Conservation (phyloP, 345 rosid genomes). For the Boechera stricta region DNA sequence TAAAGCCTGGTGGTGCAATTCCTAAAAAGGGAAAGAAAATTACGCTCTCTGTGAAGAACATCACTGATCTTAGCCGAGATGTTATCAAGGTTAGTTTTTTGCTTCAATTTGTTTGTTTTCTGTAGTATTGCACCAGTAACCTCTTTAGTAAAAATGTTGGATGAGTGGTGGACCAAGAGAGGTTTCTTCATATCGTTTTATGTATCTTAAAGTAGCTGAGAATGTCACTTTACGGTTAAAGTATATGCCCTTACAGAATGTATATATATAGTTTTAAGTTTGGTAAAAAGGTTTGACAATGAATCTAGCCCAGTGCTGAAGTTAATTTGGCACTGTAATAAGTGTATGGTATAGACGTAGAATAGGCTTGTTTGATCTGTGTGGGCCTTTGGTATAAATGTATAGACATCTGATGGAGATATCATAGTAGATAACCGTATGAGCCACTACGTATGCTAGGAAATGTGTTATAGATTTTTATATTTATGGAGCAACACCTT, state of each 20-base stretch:
- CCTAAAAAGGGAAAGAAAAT: constrained; percentile 87
- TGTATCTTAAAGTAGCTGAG: constrained; percentile 6
- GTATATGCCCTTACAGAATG: constrained; percentile 13
- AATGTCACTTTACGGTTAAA: not conserved
- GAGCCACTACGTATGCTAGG: not conserved
- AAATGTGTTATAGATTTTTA: not conserved
- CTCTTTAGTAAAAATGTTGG: no score
- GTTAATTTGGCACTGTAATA: not conserved
- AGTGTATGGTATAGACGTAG: constrained; percentile 4
- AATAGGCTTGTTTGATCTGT: constrained; percentile 10
- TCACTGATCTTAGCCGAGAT: constrained; percentile 83
- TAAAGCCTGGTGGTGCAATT: constrained; percentile 89
- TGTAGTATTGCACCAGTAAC: no score
- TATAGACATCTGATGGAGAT: constrained; percentile 3
- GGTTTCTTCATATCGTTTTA: not conserved
- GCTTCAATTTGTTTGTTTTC: not conserved
- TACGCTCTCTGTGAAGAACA: constrained; percentile 60
- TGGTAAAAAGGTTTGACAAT: no score
- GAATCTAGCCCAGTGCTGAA: no score
- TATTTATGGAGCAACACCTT: constrained; percentile 12
- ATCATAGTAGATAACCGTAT: not conserved
- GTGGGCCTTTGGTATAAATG: not conserved
- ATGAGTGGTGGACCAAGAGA: no score
- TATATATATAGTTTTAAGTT: not conserved
- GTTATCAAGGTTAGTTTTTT: constrained; percentile 72